phyloP scores from a whole-genome alignment of 371 early-diverging fungal species.

The Apophysomyces variabilis region DNA sequence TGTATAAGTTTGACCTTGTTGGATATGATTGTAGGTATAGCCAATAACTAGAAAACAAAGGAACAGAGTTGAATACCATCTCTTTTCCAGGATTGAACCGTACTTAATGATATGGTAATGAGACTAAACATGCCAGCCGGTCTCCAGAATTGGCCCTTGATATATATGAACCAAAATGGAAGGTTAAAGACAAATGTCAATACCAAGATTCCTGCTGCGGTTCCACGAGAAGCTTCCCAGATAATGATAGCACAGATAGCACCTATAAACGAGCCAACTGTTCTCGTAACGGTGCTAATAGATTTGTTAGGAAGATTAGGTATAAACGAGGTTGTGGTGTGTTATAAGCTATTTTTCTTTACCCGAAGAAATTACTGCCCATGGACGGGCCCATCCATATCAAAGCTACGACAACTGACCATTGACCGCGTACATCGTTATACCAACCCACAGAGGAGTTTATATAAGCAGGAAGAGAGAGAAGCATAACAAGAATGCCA shows the following conservation, averaged over 20 bases:
- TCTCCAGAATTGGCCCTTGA: constrained; percentile 50
- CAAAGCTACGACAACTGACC: constrained; percentile 50
- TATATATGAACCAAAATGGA: constrained; percentile 48
- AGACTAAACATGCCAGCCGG: constrained; percentile 48
- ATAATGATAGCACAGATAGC: constrained; percentile 39
- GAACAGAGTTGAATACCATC: background rate
- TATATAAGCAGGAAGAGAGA: constrained; percentile 45
- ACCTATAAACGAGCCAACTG: constrained; percentile 48
- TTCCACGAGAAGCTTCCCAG: constrained; percentile 46
- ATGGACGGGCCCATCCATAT: constrained; percentile 59
- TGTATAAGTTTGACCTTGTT: constrained; percentile 3
- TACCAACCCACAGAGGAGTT: constrained; percentile 42
- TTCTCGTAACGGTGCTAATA: constrained; percentile 43
- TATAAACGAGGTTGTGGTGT: background rate
- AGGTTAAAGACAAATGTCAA: constrained; percentile 42
- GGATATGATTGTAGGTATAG: constrained; percentile 35
- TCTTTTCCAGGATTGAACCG: too few relatives aligned
- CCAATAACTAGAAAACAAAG: constrained; percentile 37
- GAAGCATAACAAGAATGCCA: constrained; percentile 32
- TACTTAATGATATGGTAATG: constrained; percentile 52
- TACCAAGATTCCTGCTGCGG: constrained; percentile 31
- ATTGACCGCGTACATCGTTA: constrained; percentile 41
- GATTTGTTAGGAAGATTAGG: background rate
- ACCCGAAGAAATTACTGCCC: constrained; percentile 56
- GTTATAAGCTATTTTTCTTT: constrained; percentile 4